Evolutionary conservation across 805 yeast genomes (phyloP).

Genomic region (Saturnispora silvae): DNA sequence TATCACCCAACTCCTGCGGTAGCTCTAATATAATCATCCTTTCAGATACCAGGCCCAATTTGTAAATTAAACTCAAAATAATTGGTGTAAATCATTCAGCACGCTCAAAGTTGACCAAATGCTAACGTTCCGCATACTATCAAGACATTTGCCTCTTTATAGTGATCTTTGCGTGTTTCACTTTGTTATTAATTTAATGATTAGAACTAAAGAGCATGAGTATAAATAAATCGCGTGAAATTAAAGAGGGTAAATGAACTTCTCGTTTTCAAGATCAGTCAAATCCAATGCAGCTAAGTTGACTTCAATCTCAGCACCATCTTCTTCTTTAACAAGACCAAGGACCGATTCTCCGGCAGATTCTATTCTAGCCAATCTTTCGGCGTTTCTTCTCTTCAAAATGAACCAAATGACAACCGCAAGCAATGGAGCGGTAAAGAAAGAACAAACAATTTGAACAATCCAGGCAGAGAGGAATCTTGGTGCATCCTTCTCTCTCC

Average conservation of each 20-base stretch:
- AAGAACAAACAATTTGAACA: slow-evolving; percentile 39
- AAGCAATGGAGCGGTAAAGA: slow-evolving; percentile 33
- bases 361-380: slow-evolving; percentile 23
- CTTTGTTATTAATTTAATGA: too few species aligned
- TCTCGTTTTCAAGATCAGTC: slow-evolving; percentile 39
- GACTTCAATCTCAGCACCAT: slow-evolving; percentile 24
- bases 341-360: slow-evolving; percentile 12
- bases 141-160: too few species aligned
- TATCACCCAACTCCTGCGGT: too few species aligned
- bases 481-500: slow-evolving; percentile 38
- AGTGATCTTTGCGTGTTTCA: too few species aligned
- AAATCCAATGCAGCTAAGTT: slow-evolving; percentile 36
- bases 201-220: too few species aligned
- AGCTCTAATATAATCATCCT: too few species aligned
- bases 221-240: too few species aligned
- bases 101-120: too few species aligned
- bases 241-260: slow-evolving; percentile 37
- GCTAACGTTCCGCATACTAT: too few species aligned
- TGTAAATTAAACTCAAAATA: too few species aligned
- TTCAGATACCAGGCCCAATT: too few species aligned
- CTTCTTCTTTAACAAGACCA: slow-evolving; percentile 21
- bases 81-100: too few species aligned
- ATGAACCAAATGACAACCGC: slow-evolving; percentile 33
- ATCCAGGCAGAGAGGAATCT: slow-evolving; percentile 37
- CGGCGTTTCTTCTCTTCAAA: slow-evolving; percentile 22